Base-by-base conservation (phyloP, 2,329 filamentous ascomycete species). In the Aureobasidium sp. region DNA sequence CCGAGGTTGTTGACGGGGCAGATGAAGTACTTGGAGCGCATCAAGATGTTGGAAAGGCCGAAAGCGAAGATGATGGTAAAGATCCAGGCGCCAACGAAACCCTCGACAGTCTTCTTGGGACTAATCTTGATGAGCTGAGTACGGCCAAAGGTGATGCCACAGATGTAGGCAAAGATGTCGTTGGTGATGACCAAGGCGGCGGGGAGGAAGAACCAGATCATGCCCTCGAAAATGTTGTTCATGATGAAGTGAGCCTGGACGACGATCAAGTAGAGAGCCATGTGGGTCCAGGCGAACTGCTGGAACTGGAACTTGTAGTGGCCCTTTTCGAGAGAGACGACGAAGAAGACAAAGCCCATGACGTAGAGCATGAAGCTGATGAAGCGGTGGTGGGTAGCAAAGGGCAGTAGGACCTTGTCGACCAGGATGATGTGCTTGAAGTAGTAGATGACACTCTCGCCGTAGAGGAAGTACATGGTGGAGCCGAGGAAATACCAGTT, bases 401-500 rank as follows among this genome's bases (percentile, higher is more conserved):
- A 86, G 9, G 94, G 94, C 63, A 97, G 81, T 65, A 99, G 81
- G 49, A 97, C 89, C 75, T 89, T 90, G 77, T 99, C 94, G 49
- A 99, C 92, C 63, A 99, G 80, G 47, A 99, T 87, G 68, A 99
- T 93, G 74, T 99, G 94, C 82, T 99, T 99, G 79, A 99, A 99
- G 78, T 99, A 99, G 80, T 99, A 99, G 71, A 99, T 96, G 72
- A 99, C 93, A 70, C 91, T 97, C 78, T 99, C 94, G 72, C 94
- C 94, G 73, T 99, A 99, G 56, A 99, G 82, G 70, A 96, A 99
- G 81, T 99, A 99, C 93, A 99, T 97, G 68, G 93, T 96, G 29
- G 90, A 91, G n/a, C 91, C 94, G 60, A 99, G 83, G 81, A 96
- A 99, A 77, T 99, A 99, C 94, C 94, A 99, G 77, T 97, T 97